phyloP scores from a whole-genome alignment of 768 basidiomycete genomes.

The Phanerochaete sordida region DNA sequence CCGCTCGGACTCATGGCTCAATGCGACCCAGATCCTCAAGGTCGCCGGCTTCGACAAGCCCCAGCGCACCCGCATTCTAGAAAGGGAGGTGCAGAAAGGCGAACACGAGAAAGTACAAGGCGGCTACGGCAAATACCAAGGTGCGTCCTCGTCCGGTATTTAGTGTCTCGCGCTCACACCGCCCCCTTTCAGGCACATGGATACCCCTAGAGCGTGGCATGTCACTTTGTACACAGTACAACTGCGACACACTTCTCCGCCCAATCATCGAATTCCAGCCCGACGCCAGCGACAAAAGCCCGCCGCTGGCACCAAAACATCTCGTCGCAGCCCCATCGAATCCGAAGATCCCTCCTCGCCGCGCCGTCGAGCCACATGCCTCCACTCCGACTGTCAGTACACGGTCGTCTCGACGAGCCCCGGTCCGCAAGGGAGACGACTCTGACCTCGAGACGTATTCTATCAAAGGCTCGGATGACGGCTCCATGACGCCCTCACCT shows the following conservation, averaged over 20 bases:
- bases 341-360: slow-evolving; percentile 41
- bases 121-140: slow-evolving; percentile 99
- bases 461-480: slow-evolving; percentile 78
- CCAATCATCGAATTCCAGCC: slow-evolving; percentile 95
- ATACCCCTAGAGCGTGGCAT: slow-evolving; percentile 93
- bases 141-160: slow-evolving; percentile 40
- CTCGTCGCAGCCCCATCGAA: slow-evolving; percentile 65
- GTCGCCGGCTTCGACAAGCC: slow-evolving; percentile 99
- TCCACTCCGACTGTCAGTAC: slow-evolving; percentile 41
- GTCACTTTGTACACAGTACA: slow-evolving; percentile 85
- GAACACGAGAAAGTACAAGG: slow-evolving; percentile 99
- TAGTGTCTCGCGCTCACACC: neutral
- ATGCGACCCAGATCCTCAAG: slow-evolving; percentile 98
- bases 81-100: slow-evolving; percentile 97
- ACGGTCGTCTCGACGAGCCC: slow-evolving; percentile 58
- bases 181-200: slow-evolving; percentile 80
- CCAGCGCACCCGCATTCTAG: slow-evolving; percentile 93
- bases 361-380: slow-evolving; percentile 28
- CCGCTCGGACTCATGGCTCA: slow-evolving; percentile 94
- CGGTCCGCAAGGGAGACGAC: slow-evolving; percentile 43
- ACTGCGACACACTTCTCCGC: slow-evolving; percentile 80
- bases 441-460: slow-evolving; percentile 64
- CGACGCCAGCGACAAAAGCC: slow-evolving; percentile 67
- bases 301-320: slow-evolving; percentile 96
- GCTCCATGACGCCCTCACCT: slow-evolving; percentile 86